phyloP scores from a whole-genome alignment of 2,329 filamentous ascomycete genomes.

The Clonostachys byssicola region DNA sequence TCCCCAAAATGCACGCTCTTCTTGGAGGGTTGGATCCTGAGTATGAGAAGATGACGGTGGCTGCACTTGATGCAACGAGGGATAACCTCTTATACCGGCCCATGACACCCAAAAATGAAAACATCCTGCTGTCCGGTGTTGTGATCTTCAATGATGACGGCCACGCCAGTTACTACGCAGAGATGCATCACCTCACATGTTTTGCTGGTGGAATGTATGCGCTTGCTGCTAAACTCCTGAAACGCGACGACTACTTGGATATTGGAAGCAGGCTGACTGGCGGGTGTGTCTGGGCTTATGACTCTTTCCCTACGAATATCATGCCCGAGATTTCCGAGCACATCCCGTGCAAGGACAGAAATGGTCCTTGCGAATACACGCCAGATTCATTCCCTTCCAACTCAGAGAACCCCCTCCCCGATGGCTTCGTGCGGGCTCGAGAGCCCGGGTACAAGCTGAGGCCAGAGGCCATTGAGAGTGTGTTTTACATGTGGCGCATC shows the following conservation, averaged over 20 bases:
- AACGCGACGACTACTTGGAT: constrained; percentile 37
- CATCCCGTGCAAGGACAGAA: constrained; percentile 25
- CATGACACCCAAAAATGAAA: constrained; percentile 52
- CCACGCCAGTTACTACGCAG: constrained; percentile 6
- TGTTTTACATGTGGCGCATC: constrained; percentile 47
- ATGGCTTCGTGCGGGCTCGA: constrained; percentile 54
- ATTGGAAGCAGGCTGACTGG: constrained; percentile 42
- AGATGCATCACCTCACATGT: constrained; percentile 60
- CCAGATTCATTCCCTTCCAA: constrained; percentile 11
- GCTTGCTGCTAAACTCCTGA: constrained; percentile 60
- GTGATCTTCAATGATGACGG: constrained; percentile 11
- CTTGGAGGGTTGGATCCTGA: constrained; percentile 60
- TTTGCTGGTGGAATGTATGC: constrained; percentile 70
- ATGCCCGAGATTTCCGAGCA: constrained; percentile 46
- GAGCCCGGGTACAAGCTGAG: constrained; percentile 38
- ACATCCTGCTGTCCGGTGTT: constrained; percentile 55
- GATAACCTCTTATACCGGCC: constrained; percentile 65
- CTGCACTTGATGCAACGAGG: constrained; percentile 56
- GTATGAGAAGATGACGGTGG: constrained; percentile 62
- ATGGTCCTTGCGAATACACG: constrained; percentile 27
- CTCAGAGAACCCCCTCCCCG: constrained; percentile 22
- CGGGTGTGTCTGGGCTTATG: constrained; percentile 52
- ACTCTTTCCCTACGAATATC: constrained; percentile 41
- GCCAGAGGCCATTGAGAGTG: constrained; percentile 47
- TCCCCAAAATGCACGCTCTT: constrained; percentile 55